Conservation (phyloP, 2,329 filamentous ascomycete genomes). For the Fusarium albidum region DNA sequence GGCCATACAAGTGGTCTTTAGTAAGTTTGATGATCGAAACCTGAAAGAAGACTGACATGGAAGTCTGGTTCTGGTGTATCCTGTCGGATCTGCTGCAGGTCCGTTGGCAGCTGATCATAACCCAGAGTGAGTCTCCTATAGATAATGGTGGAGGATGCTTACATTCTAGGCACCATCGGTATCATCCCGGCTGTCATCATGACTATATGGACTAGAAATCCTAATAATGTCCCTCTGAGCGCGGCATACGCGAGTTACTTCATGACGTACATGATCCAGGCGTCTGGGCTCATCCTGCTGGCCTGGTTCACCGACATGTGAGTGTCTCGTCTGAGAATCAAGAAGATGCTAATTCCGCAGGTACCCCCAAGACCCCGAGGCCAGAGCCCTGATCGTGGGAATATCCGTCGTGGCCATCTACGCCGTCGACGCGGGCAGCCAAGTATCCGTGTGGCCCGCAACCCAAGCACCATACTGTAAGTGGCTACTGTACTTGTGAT, state of each 20-base stretch:
- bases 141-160: not conserved
- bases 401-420: slow-evolving; percentile 21
- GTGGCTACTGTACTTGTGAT: not conserved
- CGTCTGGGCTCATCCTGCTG: not conserved
- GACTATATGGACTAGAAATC: slow-evolving; percentile 60
- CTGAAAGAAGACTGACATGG: not conserved
- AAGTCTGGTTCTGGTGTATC: slow-evolving; percentile 63
- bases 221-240: slow-evolving; percentile 50
- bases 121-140: slow-evolving; percentile 46
- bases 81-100: slow-evolving; percentile 58
- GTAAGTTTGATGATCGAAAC: slow-evolving; percentile 2
- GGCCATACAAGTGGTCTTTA: slow-evolving; percentile 51
- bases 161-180: slow-evolving; percentile 48
- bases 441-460: slow-evolving; percentile 11
- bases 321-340: slow-evolving; percentile 5
- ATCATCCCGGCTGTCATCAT: slow-evolving; percentile 59
- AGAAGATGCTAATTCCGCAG: not conserved
- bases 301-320: slow-evolving; percentile 59
- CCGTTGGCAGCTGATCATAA: slow-evolving; percentile 58
- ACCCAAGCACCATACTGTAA: slow-evolving; percentile 18
- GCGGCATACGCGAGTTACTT: slow-evolving; percentile 62
- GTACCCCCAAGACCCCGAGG: slow-evolving; percentile 20
- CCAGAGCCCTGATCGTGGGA: slow-evolving; percentile 16
- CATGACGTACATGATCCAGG: slow-evolving; percentile 48
- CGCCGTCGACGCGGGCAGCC: slow-evolving; percentile 16